These are phyloP conservation scores for Hordeum vulgare DNA, from an alignment of 176 grass and related monocot genomes.

Conservation along the genomic window DNA sequence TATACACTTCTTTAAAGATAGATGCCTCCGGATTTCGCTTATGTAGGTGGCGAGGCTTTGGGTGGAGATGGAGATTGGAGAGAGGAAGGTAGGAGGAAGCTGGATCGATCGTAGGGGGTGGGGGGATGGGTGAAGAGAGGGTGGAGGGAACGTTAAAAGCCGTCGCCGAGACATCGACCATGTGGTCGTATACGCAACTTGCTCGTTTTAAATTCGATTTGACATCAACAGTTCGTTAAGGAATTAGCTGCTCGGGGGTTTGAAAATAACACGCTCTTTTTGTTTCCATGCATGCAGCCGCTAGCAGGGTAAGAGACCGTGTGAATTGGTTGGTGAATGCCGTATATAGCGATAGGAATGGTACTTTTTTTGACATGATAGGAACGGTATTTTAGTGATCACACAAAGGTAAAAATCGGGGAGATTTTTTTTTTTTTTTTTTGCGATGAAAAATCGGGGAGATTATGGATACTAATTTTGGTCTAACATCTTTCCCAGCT, in stretches of 20 bases:
- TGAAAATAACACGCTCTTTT: conserved; percentile 9
- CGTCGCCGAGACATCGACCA: conserved; percentile 28
- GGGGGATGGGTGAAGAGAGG: background rate
- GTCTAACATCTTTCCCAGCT: no score
- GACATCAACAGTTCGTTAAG: conserved; percentile 19
- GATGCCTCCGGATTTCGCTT: conserved; percentile 13
- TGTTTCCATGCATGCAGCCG: conserved; percentile 19
- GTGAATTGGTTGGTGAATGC: background rate
- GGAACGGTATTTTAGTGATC: background rate
- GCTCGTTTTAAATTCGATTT: conserved; percentile 15
- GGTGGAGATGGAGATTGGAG: background rate
- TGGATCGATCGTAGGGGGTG: background rate
- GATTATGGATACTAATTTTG: no score
- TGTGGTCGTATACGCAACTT: conserved; percentile 37
- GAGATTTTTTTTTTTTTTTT: no score
- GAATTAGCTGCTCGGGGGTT: background rate
- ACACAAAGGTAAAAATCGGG: no score
- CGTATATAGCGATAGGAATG: background rate
- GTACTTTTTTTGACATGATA: no score
- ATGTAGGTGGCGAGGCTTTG: background rate
- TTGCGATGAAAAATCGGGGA: no score
- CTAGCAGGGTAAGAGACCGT: background rate
- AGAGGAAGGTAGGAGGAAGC: conserved; percentile 66
- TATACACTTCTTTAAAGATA: conserved; percentile 1
- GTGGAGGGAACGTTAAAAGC: conserved; percentile 10